phyloP scores from a whole-genome alignment of 257 asterid species.

The Nicotiana otophora region DNA sequence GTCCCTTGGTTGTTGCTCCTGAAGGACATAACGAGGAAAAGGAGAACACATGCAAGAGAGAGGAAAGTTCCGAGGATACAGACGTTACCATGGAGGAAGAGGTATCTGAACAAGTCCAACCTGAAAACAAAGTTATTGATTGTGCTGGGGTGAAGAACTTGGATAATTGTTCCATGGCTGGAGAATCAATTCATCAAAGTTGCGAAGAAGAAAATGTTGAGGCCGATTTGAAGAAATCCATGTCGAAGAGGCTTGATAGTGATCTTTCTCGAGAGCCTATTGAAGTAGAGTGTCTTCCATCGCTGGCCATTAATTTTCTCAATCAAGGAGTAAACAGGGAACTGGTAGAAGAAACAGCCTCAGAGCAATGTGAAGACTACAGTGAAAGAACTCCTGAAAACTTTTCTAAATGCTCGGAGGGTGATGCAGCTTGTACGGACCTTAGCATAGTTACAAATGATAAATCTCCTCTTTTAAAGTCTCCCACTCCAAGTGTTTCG shows the following conservation, averaged over 20 bases:
- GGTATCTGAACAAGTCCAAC: constrained; percentile 34
- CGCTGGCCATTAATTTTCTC: constrained; percentile 13
- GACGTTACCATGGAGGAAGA: constrained; percentile 73
- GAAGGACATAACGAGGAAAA: constrained; percentile 21
- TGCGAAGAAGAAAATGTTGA: background rate
- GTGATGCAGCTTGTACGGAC: constrained; percentile 26
- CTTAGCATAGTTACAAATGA: constrained; percentile 32
- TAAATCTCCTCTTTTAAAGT: constrained; percentile 46
- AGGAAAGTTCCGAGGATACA: constrained; percentile 35
- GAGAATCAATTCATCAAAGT: constrained; percentile 5
- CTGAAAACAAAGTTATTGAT: constrained; percentile 17
- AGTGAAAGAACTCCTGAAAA: constrained; percentile 29
- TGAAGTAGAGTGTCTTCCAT: constrained; percentile 18
- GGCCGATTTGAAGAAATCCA: constrained; percentile 6
- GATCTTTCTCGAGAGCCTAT: constrained; percentile 21
- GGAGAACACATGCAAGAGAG: constrained; percentile 19
- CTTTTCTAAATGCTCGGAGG: constrained; percentile 31
- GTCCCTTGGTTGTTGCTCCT: constrained; percentile 12
- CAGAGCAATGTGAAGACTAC: constrained; percentile 22
- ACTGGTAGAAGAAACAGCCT: constrained; percentile 18
- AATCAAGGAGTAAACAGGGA: constrained; percentile 21
- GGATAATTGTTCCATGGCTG: constrained; percentile 3
- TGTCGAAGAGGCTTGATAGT: constrained; percentile 8
- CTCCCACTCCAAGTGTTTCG: constrained; percentile 85
- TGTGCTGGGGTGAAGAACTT: constrained; percentile 3